Conservation (phyloP, 1,284 basidiomycete species). For the Cryptococcus wingfieldii region DNA sequence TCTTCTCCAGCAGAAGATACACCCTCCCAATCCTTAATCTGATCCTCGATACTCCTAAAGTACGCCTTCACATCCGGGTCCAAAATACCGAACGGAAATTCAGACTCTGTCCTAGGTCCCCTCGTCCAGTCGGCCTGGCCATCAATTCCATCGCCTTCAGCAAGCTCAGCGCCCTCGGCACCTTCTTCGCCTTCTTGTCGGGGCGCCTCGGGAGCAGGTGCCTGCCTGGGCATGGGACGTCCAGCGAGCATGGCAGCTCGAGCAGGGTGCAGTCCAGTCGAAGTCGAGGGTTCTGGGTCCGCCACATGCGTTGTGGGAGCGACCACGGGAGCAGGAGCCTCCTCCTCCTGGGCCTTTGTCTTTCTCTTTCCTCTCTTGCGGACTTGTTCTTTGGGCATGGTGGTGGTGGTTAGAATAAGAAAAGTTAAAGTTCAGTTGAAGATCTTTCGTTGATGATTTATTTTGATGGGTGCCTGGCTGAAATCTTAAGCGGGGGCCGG, state of each 20-base stretch:
- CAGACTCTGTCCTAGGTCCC: slow-evolving; percentile 52
- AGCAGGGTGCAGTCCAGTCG: slow-evolving; percentile 38
- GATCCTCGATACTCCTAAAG: slow-evolving; percentile 77
- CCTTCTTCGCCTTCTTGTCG: slow-evolving; percentile 5
- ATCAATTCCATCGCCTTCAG: not conserved
- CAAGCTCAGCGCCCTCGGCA: too few species aligned
- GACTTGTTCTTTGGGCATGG: slow-evolving; percentile 48
- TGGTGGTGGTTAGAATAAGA: not conserved
- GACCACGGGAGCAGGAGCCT: slow-evolving; percentile 5
- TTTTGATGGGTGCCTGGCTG: not conserved
- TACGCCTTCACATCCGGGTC: slow-evolving; percentile 87
- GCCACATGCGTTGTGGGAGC: slow-evolving; percentile 4
- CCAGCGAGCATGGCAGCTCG: slow-evolving; percentile 37
- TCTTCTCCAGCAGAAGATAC: slow-evolving; percentile 49
- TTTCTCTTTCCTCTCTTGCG: slow-evolving; percentile 48
- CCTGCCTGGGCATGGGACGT: slow-evolving; percentile 7
- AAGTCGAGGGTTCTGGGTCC: slow-evolving; percentile 14
- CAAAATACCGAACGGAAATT: slow-evolving; percentile 80
- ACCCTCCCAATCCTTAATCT: slow-evolving; percentile 79
- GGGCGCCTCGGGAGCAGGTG: slow-evolving; percentile 5
- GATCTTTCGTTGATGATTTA: not conserved
- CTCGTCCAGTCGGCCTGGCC: slow-evolving; percentile 32
- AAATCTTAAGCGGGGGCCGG: slow-evolving; percentile 10
- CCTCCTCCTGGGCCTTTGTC: slow-evolving; percentile 34
- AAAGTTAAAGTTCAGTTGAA: not conserved